These are phyloP conservation scores for Nitzschia palea DNA, from an alignment of 108 stramenopile genomes.

Conservation along the genomic window DNA sequence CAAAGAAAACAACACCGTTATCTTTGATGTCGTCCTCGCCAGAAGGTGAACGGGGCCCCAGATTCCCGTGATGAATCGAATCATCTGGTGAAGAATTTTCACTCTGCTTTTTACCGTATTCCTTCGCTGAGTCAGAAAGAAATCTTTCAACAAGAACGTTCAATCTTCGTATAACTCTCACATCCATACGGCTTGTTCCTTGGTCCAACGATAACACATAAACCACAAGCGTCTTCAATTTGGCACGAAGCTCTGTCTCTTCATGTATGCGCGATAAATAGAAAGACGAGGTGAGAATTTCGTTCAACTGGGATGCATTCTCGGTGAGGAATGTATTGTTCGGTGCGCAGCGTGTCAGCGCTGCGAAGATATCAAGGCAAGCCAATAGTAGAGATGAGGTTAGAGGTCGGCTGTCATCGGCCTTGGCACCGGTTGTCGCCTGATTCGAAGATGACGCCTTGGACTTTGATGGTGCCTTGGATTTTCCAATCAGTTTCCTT, in stretches of 20 bases:
- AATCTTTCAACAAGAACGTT: constrained; percentile 29
- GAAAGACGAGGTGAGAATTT: constrained; percentile 38
- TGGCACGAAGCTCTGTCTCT: constrained; percentile 15
- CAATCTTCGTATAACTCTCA: constrained; percentile 15
- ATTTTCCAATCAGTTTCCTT: constrained; percentile 6
- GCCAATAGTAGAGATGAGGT: constrained; percentile 26
- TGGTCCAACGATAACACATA: constrained; percentile 5
- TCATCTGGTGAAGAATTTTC: neutral
- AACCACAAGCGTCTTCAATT: constrained; percentile 31
- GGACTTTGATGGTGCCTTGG: constrained; percentile 4
- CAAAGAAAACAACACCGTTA: constrained; percentile 41
- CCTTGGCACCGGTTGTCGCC: constrained; percentile 7
- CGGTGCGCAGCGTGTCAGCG: constrained; percentile 29
- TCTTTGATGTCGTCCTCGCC: constrained; percentile 1
- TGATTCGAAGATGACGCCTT: constrained; percentile 3
- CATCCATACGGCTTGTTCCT: neutral
- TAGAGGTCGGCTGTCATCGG: constrained; percentile 19
- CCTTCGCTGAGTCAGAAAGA: constrained; percentile 15
- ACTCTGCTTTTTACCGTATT: constrained; percentile 7
- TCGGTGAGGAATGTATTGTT: constrained; percentile 34
- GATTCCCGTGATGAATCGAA: constrained; percentile 1
- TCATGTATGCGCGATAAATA: neutral
- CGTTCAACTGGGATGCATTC: constrained; percentile 33
- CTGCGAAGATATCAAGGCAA: constrained; percentile 48
- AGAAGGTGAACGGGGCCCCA: neutral